Conservation (phyloP, 2,329 filamentous ascomycete genomes). For the Cercospora zeae-maydis region DNA sequence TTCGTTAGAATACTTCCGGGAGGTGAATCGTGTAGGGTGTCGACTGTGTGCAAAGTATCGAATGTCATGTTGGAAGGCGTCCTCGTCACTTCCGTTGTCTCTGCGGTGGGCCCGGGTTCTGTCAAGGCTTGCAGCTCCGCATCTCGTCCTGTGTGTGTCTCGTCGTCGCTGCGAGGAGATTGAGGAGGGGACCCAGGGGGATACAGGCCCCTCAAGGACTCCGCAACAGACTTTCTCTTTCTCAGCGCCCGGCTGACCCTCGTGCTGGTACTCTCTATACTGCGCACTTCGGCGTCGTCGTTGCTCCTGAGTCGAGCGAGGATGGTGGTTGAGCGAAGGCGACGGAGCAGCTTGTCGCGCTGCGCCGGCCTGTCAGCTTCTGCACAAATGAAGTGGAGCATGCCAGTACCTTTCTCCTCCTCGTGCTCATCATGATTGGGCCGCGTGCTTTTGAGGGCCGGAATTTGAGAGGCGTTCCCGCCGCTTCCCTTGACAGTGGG, state of each 20-base stretch:
- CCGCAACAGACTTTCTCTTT: conserved; percentile 9
- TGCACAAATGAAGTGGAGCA: neutral
- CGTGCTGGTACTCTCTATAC: conserved; percentile 7
- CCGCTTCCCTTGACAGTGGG: neutral
- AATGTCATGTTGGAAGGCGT: neutral
- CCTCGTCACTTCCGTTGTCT: neutral
- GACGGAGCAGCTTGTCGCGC: neutral
- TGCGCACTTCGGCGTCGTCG: conserved; percentile 1
- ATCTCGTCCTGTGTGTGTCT: neutral
- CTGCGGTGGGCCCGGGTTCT: neutral
- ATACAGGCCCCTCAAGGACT: conserved; percentile 14
- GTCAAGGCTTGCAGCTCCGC: neutral
- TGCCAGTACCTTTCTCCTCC: neutral
- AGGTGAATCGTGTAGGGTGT: conserved; percentile 1
- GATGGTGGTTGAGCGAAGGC: neutral
- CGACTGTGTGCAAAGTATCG: neutral
- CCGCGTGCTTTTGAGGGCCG: neutral
- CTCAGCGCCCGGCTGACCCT: conserved; percentile 8
- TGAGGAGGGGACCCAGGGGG: neutral
- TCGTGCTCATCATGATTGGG: neutral
- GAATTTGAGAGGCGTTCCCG: neutral
- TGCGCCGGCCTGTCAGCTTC: neutral
- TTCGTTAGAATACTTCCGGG: conserved; percentile 6
- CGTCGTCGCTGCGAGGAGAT: neutral
- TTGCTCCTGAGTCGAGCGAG: neutral